Evolutionary conservation across 352 stramenopile genomes (phyloP), one percentile per base, ranked within the genome.

Genomic region (Pythium scleroteichum): DNA sequence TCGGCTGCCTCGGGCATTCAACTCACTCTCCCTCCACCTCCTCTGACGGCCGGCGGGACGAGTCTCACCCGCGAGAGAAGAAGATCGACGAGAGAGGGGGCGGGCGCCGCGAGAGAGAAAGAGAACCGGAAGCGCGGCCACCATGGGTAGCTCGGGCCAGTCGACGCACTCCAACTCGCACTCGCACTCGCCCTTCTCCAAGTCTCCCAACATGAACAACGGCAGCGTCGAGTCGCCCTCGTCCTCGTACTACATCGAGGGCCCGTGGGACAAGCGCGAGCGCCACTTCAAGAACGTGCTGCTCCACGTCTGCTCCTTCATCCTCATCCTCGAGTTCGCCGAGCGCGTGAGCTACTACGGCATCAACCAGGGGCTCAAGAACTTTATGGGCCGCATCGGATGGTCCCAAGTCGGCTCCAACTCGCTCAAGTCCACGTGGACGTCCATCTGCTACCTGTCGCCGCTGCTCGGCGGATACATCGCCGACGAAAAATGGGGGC

Each of bases 391-490:
- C 48, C 76, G 78, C 8, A 61, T 95, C 13, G 69, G 70, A 8
- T 94, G 85, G 85, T 82, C 71, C 2, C 82, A 91, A 46, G 85
- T 91, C 4, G 85, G 82, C 29, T 90, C 87, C 42, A 94, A 92
- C 57, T 88, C 85, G 22, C 80, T 95, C 72, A 95, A 95, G 73
- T 92, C 79, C 40, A 95, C 85, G 49, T 94, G 85, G 87, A 94
- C 85, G 19, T 91, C 82, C 47, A 92, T 94, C 27, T 94, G 85
- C 48, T 95, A 95, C 63, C 55, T 95, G 46, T 92, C 82, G 17
- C 86, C 86, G 19, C 64, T 95, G 16, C 60, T 94, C 0, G 86
- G 86, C 33, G 86, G 80, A n/a, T 95, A 93, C 73, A 72, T 95
- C 8, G 84, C 86, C 14, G 86, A 95, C 58, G 86, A 94, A 60